Base-by-base conservation (phyloP, 345 rosid species). In the Microcos paniculata region DNA sequence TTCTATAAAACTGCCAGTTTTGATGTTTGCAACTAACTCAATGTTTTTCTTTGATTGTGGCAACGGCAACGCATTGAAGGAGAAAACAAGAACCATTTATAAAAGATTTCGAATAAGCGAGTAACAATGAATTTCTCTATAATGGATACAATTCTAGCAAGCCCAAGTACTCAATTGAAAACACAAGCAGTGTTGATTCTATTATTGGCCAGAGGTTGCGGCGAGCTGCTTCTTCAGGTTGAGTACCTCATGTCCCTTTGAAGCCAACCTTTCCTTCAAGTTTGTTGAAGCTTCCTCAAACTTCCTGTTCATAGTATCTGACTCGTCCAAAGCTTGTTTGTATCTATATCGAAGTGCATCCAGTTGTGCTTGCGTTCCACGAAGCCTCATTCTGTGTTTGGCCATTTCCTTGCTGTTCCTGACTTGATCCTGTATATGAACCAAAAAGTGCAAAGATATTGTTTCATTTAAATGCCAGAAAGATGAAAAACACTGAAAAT, bases 181-280 rank as follows among this genome's bases (percentile, higher is more conserved):
- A 24, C 71, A 43, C 30, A 9, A 18, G 45, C 53, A 43, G 45
- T 12, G 8, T 4, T 33, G 19, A 51, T 31, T 74, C 8, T 1
- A 26, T 80, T 56, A 68, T 8, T 49, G 33, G 7, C 71, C 72
- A 45, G 49, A 19, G 13, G 74, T 62, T 55, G 83, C 75, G 70
- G 87, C 86, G 33, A 90, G 88, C 73, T 90, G 88, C 85, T 93
- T 90, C 88, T 87, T 90, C 49, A 92, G 94, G 82, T 87, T 85
- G 62, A 92, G 80, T 61, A 79, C 84, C 83, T 93, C 96, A 0
- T 69, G 77, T 56, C 81, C 96, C 40, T 74, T 85, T 6, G 85
- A 77, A 71, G 90, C 90, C 80, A 93, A 77, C 76, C 59, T 77
- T 49, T 85, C 85, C 80, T 93, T 96, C 38, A 92, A 89, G 72